Percentiles rank a stretch among this genome's conserved stretches.
These are phyloP conservation scores for Beauveria sp. DNA, from an alignment of 2,329 filamentous ascomycete genomes.

Conservation along the genomic window DNA sequence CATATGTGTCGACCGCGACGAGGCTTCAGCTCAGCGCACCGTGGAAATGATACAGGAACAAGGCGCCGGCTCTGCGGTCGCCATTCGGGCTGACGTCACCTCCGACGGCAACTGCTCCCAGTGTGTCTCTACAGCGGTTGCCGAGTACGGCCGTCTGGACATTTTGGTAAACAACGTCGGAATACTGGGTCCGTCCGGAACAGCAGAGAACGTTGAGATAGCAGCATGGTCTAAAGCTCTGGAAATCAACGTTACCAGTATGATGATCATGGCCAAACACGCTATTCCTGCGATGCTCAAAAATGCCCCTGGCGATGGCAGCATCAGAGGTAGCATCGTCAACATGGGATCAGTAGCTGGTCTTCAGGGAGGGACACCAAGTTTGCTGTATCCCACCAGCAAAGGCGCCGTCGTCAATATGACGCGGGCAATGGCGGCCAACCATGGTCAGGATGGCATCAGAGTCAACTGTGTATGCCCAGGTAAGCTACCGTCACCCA, in stretches of 20 bases:
- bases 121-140: constrained; percentile 32
- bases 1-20: constrained; percentile 48
- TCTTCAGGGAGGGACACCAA: constrained; percentile 36
- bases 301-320: constrained; percentile 32
- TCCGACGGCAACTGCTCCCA: constrained; percentile 40
- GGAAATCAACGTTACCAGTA: constrained; percentile 55
- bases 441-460: constrained; percentile 38
- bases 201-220: constrained; percentile 54
- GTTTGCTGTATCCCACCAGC: constrained; percentile 38
- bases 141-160: constrained; percentile 44
- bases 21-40: constrained; percentile 43
- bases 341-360: constrained; percentile 59
- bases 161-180: constrained; percentile 27
- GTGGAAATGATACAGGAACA: constrained; percentile 41
- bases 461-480: constrained; percentile 44
- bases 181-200: constrained; percentile 49
- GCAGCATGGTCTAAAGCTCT: constrained; percentile 48
- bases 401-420: constrained; percentile 44
- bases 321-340: constrained; percentile 44
- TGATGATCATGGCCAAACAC: constrained; percentile 57
- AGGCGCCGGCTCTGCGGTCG: constrained; percentile 31
- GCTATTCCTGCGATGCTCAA: constrained; percentile 51
- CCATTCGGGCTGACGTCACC: constrained; percentile 48
- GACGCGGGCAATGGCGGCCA: constrained; percentile 44
- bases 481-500: constrained; percentile 17